Conservation (phyloP, 1,284 basidiomycete genomes). For the Earliella scabrosa region DNA sequence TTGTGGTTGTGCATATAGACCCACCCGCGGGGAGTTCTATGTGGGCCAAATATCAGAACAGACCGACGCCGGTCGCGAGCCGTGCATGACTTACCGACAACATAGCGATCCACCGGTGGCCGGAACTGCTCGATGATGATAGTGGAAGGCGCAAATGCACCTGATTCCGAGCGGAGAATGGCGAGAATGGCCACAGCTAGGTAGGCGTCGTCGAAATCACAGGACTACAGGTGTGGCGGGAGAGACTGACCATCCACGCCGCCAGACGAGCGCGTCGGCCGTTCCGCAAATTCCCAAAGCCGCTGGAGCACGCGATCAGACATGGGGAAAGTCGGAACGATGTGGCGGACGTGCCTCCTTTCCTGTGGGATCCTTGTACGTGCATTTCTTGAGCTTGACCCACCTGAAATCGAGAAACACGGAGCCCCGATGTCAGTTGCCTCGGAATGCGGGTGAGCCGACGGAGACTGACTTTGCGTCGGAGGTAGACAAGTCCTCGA, state of each 20-base stretch:
- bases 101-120: slow-evolving; percentile 75
- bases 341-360: slow-evolving; percentile 56
- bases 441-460: neutral
- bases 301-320: slow-evolving; percentile 49
- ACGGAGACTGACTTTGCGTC: slow-evolving; percentile 60
- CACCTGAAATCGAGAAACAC: slow-evolving; percentile 50
- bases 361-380: slow-evolving; percentile 76
- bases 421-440: slow-evolving; percentile 3
- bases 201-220: slow-evolving; percentile 31
- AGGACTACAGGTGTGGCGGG: neutral
- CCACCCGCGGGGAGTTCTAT: slow-evolving; percentile 83
- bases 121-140: slow-evolving; percentile 90
- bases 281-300: slow-evolving; percentile 85
- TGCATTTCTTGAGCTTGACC: slow-evolving; percentile 75
- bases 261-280: slow-evolving; percentile 73
- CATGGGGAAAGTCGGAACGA: neutral
- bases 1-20: neutral
- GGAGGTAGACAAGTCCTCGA: slow-evolving; percentile 51
- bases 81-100: slow-evolving; percentile 59
- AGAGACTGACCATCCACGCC: slow-evolving; percentile 75
- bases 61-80: too few relatives aligned
- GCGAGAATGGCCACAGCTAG: slow-evolving; percentile 86
- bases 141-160: slow-evolving; percentile 71
- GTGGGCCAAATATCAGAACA: neutral
- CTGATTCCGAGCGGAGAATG: slow-evolving; percentile 73